Evolutionary conservation across 768 basidiomycete genomes (phyloP).

Genomic region (Boletus vermiculosoides): DNA sequence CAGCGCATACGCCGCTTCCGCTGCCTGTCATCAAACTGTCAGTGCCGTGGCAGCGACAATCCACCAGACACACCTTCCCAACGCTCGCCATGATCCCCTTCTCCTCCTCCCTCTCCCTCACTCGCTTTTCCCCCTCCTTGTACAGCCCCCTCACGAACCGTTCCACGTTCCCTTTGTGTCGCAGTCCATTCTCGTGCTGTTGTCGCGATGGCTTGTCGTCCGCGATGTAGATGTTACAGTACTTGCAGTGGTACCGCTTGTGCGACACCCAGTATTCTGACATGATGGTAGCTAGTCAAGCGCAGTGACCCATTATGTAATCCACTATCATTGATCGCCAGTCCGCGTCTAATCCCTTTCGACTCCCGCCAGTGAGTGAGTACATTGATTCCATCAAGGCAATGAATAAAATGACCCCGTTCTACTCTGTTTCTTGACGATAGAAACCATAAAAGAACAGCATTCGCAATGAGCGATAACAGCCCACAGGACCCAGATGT

Average conservation of each 20-base stretch:
- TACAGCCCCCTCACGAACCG: conserved; percentile 90
- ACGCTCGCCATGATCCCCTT: conserved; percentile 82
- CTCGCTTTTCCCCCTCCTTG: conserved; percentile 87
- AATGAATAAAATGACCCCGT: neutral
- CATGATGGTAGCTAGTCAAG: conserved; percentile 44
- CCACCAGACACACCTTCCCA: conserved; percentile 55
- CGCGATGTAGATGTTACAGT: conserved; percentile 95
- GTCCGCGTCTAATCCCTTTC: neutral
- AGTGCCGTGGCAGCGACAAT: neutral
- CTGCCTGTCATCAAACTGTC: conserved; percentile 49
- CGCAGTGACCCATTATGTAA: conserved; percentile 16
- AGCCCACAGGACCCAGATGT: neutral
- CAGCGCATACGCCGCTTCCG: conserved; percentile 73
- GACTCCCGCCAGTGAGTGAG: conserved; percentile 3
- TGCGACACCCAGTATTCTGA: conserved; percentile 92
- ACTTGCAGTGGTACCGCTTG: conserved; percentile 93
- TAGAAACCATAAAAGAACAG: neutral
- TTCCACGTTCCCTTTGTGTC: conserved; percentile 93
- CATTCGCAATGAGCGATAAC: conserved; percentile 14
- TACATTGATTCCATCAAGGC: neutral
- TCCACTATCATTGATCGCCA: neutral
- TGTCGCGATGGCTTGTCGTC: conserved; percentile 91
- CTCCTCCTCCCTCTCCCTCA: conserved; percentile 83
- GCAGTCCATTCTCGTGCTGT: conserved; percentile 90
- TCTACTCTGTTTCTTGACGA: neutral